Evolutionary conservation across 345 rosid species (phyloP).

Genomic region (Trapa bicornis): DNA sequence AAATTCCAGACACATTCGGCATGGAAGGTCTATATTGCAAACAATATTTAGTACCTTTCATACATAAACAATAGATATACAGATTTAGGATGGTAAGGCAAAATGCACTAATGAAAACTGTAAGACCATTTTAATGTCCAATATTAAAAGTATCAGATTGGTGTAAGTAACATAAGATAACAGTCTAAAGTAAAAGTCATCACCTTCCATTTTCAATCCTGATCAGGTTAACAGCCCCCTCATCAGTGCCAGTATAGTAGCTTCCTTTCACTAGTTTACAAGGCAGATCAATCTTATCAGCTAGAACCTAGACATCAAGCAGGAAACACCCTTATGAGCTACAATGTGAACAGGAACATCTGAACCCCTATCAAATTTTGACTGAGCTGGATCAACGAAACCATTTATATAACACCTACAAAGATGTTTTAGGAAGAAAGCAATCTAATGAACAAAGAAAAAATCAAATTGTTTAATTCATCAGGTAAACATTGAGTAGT

Average conservation of each 20-base stretch:
- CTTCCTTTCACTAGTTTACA: conserved; percentile 93
- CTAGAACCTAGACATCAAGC: conserved; percentile 53
- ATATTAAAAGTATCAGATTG: not conserved
- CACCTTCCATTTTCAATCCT: conserved; percentile 66
- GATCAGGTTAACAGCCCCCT: conserved; percentile 86
- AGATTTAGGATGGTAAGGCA: not conserved
- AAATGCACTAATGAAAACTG: not conserved
- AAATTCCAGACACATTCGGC: not conserved
- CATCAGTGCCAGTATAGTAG: conserved; percentile 95
- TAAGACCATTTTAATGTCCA: not conserved
- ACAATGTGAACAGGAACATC: conserved; percentile 6
- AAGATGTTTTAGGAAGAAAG: not conserved
- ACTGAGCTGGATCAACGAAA: not conserved
- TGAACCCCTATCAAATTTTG: not conserved
- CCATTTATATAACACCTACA: not conserved
- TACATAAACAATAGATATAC: not conserved
- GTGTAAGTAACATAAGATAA: conserved; percentile 1
- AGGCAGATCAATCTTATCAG: conserved; percentile 79
- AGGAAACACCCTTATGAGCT: conserved; percentile 16
- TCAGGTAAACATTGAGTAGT: not conserved
- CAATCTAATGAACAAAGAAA: not conserved
- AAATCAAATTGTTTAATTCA: not conserved
- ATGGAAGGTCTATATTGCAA: not conserved
- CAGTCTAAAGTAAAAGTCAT: conserved; percentile 6
- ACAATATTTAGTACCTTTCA: not conserved